Evolutionary conservation across 2,329 filamentous ascomycete genomes (phyloP).

Genomic region (Trichophyton benhamiae): DNA sequence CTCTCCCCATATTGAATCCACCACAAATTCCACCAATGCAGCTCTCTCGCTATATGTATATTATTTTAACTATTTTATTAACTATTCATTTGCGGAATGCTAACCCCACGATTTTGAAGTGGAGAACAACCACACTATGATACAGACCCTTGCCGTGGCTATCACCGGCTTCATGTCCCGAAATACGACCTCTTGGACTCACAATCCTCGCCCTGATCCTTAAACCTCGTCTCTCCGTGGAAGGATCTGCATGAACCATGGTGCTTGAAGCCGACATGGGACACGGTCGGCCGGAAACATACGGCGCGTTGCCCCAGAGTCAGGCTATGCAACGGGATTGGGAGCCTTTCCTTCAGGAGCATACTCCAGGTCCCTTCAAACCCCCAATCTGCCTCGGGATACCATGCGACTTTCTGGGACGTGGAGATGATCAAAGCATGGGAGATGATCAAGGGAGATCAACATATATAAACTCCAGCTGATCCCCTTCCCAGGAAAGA

Average conservation of each 20-base stretch:
- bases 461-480: neutral
- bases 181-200: neutral
- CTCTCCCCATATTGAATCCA: neutral
- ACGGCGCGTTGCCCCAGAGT: neutral
- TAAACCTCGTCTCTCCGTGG: neutral
- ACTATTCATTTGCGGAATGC: neutral
- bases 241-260: conserved; percentile 1
- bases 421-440: neutral
- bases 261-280: neutral
- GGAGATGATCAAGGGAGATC: neutral
- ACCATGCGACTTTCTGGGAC: neutral
- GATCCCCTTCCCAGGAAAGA: neutral
- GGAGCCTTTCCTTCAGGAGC: neutral
- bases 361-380: neutral
- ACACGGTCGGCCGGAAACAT: conserved; percentile 1
- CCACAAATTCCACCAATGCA: neutral
- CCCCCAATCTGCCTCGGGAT: neutral
- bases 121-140: neutral
- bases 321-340: neutral
- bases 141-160: conserved; percentile 67
- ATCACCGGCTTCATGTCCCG: conserved; percentile 49
- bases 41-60: neutral
- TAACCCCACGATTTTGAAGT: conserved; percentile 2
- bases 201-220: neutral
- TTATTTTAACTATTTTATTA: neutral